Evolutionary conservation across 2,329 filamentous ascomycete genomes (phyloP).

Genomic region (Dactylellina parvicollis): DNA sequence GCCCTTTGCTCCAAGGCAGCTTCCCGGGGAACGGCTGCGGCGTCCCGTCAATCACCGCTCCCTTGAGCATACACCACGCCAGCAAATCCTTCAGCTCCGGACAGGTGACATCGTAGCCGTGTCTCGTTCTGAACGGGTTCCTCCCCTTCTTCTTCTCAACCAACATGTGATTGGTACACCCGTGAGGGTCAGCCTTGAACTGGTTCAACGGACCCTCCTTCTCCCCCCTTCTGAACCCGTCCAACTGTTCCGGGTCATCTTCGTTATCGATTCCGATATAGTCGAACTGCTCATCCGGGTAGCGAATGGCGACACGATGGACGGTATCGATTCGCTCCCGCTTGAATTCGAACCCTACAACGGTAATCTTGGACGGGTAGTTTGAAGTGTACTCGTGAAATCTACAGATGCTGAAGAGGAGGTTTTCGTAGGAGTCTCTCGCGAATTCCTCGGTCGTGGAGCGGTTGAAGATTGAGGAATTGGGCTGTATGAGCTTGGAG

Average conservation of each 20-base stretch:
- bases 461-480: constrained; percentile 45
- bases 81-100: constrained; percentile 55
- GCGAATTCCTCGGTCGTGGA: constrained; percentile 72
- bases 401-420: constrained; percentile 77
- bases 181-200: constrained; percentile 59
- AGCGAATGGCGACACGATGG: constrained; percentile 73
- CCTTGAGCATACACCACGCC: constrained; percentile 44
- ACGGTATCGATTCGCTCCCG: constrained; percentile 69
- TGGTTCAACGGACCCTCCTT: constrained; percentile 44
- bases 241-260: constrained; percentile 50
- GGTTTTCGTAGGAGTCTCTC: constrained; percentile 85
- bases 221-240: constrained; percentile 27
- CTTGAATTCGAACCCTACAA: constrained; percentile 78
- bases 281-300: constrained; percentile 62
- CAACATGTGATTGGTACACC: constrained; percentile 55
- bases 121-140: constrained; percentile 58
- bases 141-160: constrained; percentile 59
- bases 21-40: constrained; percentile 37
- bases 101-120: constrained; percentile 55
- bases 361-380: constrained; percentile 71
- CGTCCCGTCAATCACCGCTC: constrained; percentile 50
- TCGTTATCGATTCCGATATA: constrained; percentile 74
- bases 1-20: constrained; percentile 52
- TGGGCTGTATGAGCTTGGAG: constrained; percentile 35
- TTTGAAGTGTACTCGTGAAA: constrained; percentile 62